Conservation (phyloP, 371 early-diverging fungal species). For the Phascolomyces articulosus region DNA sequence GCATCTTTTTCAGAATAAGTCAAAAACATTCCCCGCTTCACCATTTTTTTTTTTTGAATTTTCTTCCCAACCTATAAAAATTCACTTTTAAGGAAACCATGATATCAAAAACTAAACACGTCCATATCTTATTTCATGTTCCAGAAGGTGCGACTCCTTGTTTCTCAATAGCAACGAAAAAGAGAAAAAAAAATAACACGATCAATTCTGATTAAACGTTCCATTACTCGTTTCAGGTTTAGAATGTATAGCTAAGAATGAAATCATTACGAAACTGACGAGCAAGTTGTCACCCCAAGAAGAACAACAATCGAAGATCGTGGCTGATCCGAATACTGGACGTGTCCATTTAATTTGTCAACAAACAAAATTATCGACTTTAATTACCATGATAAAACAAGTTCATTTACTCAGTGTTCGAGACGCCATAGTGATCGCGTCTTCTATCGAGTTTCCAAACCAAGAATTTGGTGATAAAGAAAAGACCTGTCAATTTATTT, state of each 20-base stretch:
- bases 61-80: too few relatives aligned
- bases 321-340: conserved; percentile 30
- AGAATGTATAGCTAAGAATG: conserved; percentile 27
- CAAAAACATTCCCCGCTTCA: too few relatives aligned
- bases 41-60: too few relatives aligned
- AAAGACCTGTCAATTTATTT: conserved; percentile 22
- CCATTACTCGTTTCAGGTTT: conserved; percentile 20
- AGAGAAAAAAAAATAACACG: neutral
- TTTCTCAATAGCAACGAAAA: neutral
- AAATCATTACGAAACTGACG: conserved; percentile 20
- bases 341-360: conserved; percentile 24
- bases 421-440: conserved; percentile 25
- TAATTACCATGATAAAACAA: conserved; percentile 11
- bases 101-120: neutral
- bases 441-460: conserved; percentile 21
- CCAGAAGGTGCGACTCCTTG: conserved; percentile 23
- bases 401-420: conserved; percentile 25
- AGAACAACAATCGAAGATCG: neutral
- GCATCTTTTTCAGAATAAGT: too few relatives aligned
- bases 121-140: conserved; percentile 31
- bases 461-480: conserved; percentile 22
- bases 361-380: neutral
- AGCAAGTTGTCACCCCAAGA: conserved; percentile 1
- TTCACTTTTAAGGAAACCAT: neutral
- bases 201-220: neutral